Percentiles rank a stretch among this genome's conserved stretches.
phyloP scores from a whole-genome alignment of 2,329 filamentous ascomycete genomes.

The Remersonia thermophila region DNA sequence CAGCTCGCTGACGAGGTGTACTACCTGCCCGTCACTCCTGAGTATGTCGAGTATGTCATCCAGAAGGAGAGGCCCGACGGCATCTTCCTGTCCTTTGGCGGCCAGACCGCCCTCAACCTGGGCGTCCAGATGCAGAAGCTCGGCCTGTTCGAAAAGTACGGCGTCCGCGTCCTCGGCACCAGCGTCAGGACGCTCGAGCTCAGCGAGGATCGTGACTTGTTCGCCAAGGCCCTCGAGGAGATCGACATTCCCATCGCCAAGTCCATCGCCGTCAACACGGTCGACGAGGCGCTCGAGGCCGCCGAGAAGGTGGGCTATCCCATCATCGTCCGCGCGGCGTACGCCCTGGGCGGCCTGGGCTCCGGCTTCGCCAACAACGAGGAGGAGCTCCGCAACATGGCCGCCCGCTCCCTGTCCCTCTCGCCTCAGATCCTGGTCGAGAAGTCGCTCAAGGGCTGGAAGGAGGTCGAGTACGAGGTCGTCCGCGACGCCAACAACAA shows the following conservation, averaged over 20 bases:
- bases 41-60: slow-evolving; percentile 96
- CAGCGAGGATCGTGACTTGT: slow-evolving; percentile 90
- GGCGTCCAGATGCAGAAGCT: slow-evolving; percentile 96
- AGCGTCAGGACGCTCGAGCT: slow-evolving; percentile 89
- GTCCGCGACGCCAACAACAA: slow-evolving; percentile 96
- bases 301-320: slow-evolving; percentile 84
- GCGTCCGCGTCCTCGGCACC: slow-evolving; percentile 89
- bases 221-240: slow-evolving; percentile 89
- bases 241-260: slow-evolving; percentile 96
- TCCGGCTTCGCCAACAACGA: slow-evolving; percentile 92
- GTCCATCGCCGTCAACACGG: slow-evolving; percentile 80
- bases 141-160: slow-evolving; percentile 90
- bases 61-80: slow-evolving; percentile 90
- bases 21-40: slow-evolving; percentile 92
- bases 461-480: slow-evolving; percentile 97
- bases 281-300: slow-evolving; percentile 84
- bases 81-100: slow-evolving; percentile 94
- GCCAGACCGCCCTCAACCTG: slow-evolving; percentile 91
- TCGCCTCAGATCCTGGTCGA: slow-evolving; percentile 95
- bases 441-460: slow-evolving; percentile 98
- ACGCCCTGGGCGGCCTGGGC: slow-evolving; percentile 88
- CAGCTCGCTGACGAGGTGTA: slow-evolving; percentile 93
- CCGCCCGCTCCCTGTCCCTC: slow-evolving; percentile 81
- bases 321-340: slow-evolving; percentile 94
- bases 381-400: slow-evolving; percentile 87